These are phyloP conservation scores for Raddia distichophylla DNA, from an alignment of 176 grass and related monocot species.

Conservation along the genomic window DNA sequence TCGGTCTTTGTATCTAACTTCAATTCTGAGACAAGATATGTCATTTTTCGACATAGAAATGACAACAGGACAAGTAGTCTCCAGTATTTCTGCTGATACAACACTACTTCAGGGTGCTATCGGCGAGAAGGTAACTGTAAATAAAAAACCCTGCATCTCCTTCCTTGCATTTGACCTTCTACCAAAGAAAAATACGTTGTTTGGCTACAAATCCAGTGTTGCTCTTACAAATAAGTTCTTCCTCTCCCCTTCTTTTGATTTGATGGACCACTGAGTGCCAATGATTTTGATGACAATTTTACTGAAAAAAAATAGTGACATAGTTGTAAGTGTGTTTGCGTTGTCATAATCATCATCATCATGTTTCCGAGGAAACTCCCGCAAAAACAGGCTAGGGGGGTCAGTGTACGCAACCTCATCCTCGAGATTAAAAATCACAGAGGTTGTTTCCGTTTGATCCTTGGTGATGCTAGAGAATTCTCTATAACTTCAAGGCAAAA, in stretches of 20 bases:
- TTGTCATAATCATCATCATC: too few relatives aligned
- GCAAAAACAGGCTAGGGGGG: too few relatives aligned
- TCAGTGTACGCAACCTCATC: too few relatives aligned
- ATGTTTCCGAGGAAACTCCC: too few relatives aligned
- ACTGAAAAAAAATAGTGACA: background rate
- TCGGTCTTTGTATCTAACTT: conserved; percentile 60
- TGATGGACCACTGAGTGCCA: background rate
- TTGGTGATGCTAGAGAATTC: too few relatives aligned
- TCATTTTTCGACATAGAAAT: conserved; percentile 75
- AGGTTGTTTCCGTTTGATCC: too few relatives aligned
- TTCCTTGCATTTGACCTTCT: conserved; percentile 16
- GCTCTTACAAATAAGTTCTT: background rate
- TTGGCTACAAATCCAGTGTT: conserved; percentile 5
- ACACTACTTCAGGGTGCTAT: conserved; percentile 65
- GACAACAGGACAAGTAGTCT: conserved; percentile 52
- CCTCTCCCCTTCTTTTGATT: background rate
- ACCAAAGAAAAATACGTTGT: conserved; percentile 25
- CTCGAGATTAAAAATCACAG: too few relatives aligned
- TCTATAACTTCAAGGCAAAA: too few relatives aligned
- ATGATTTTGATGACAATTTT: background rate
- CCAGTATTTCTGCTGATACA: conserved; percentile 54
- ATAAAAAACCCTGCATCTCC: conserved; percentile 27
- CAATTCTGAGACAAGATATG: conserved; percentile 66
- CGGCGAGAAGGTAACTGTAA: conserved; percentile 60
- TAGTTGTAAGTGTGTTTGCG: background rate